Evolutionary conservation across 495 filamentous ascomycete genomes (phyloP), one percentile per base, ranked within the genome.

Genomic region (Echria macrotheca): DNA sequence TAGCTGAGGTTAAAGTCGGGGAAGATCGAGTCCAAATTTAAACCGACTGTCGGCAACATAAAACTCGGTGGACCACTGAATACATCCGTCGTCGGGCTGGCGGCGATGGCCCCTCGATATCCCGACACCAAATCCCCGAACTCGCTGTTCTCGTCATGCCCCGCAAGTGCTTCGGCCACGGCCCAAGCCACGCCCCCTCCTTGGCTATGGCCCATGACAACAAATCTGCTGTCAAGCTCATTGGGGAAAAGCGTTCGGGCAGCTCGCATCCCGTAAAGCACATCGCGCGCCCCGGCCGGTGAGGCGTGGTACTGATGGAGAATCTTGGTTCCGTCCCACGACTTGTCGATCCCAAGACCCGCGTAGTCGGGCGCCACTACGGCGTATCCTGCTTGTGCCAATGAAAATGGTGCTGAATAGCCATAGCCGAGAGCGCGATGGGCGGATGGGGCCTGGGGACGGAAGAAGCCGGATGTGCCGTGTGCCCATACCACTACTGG

Each of bases 311-410:
- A 75, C 41, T 70, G 61, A 57, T 79, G 74, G 15, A 50, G 51
- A 37, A 73, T 68, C 5, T 52, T 39, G 28, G 58, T 63, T 9
- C 66, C 69, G 29, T 67, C 56, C 44, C 59, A 57, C 14, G 54
- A 56, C n/a, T 53, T 63, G 25, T 50, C 54, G 24, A 80, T 64
- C 23, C 78, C 78, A 0, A 79, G 67, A 1, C 78, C 78, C 4
- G 73, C 75, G 53, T 77, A 80, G 53, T 82, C 78, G 2, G 78
- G 63, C 0, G 69, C 76, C n/a, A 82, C 65, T 5, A 80, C 77
- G 12, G 70, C 76, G 49, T 75, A 79, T 10, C 78, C 78, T 3
- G 67, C 60, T 8, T 71, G 52, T 0, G 69, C 77, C 15, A 80
- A 57, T 5, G 65, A 53, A 47, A 69, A 79, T 32, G 18, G 26